A percentile compares a stretch with the other conserved stretches of the same genome.
These are phyloP conservation scores for Thermomucor indicae-seudaticae DNA, from an alignment of 371 early-diverging fungal species.

Conservation along the genomic window DNA sequence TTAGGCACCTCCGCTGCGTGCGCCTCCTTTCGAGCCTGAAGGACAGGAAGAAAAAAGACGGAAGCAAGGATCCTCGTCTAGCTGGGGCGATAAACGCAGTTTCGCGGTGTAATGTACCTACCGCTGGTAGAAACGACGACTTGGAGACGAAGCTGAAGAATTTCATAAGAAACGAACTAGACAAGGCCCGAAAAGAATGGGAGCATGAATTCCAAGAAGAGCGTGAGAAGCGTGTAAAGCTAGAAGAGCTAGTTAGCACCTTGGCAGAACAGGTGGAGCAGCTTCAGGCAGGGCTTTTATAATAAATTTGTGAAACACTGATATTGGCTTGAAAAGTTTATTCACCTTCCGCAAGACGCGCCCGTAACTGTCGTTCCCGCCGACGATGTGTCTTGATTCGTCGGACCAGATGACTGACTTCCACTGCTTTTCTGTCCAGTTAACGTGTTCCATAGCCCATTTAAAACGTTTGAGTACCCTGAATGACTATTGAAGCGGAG, in stretches of 20 bases:
- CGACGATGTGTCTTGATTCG: too few species aligned
- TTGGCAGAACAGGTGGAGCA: conserved; percentile 34
- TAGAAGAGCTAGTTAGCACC: conserved; percentile 43
- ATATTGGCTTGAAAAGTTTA: too few species aligned
- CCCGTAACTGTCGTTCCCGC: too few species aligned
- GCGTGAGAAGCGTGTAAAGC: conserved; percentile 39
- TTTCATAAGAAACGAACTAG: conserved; percentile 55
- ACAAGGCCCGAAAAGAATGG: conserved; percentile 47
- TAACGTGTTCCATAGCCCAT: too few species aligned
- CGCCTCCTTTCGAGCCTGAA: conserved; percentile 19
- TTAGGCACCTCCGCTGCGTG: too few species aligned
- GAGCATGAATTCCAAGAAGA: conserved; percentile 43
- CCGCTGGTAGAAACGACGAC: conserved; percentile 43
- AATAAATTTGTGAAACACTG: too few species aligned
- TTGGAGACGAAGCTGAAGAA: conserved; percentile 57
- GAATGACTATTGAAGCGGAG: too few species aligned
- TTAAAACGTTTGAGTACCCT: too few species aligned
- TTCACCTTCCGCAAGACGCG: too few species aligned
- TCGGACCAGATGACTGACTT: too few species aligned
- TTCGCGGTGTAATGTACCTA: conserved; percentile 50
- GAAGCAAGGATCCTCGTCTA: conserved; percentile 30
- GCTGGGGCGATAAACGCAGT: conserved; percentile 49
- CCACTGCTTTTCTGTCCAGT: too few species aligned
- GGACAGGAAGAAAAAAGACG: conserved; percentile 20
- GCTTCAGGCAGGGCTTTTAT: too few species aligned